These are phyloP conservation scores for Blastomyces gilchristii DNA, from an alignment of 2,329 filamentous ascomycete species.

Conservation along the genomic window DNA sequence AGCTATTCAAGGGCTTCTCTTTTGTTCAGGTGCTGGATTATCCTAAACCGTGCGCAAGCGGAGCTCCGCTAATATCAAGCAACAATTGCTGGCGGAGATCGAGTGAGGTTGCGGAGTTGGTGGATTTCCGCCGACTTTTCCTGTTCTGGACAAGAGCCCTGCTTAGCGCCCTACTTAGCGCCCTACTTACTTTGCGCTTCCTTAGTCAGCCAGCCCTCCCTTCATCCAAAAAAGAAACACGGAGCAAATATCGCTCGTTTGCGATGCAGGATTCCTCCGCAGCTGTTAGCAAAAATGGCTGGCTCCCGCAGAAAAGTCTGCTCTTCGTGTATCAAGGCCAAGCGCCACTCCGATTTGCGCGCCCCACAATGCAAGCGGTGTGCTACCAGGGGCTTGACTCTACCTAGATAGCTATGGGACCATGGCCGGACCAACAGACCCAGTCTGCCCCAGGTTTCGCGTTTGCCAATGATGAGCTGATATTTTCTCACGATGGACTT, in stretches of 20 bases:
- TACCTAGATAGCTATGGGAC: not conserved
- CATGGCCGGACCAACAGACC: not conserved
- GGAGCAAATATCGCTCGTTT: too few relatives aligned
- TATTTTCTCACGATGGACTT: not conserved
- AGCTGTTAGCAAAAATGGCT: not conserved
- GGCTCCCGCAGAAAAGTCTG: slow-evolving; percentile 1
- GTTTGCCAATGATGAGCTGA: not conserved
- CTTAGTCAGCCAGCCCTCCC: not conserved
- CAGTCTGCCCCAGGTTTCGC: not conserved
- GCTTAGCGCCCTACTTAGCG: too few relatives aligned
- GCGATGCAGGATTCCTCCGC: not conserved
- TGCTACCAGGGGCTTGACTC: not conserved
- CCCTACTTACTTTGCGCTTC: not conserved
- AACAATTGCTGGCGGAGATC: not conserved
- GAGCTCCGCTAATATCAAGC: not conserved
- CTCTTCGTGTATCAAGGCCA: not conserved
- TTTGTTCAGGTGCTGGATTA: not conserved
- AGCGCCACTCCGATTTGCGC: not conserved
- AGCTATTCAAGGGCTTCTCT: not conserved
- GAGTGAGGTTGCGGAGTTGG: not conserved
- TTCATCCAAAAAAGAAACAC: not conserved
- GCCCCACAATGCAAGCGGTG: slow-evolving; percentile 1
- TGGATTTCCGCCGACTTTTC: not conserved
- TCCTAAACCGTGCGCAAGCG: not conserved
- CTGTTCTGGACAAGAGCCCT: not conserved